phyloP scores from a whole-genome alignment of 768 basidiomycete species.

The Agaricus blazei region DNA sequence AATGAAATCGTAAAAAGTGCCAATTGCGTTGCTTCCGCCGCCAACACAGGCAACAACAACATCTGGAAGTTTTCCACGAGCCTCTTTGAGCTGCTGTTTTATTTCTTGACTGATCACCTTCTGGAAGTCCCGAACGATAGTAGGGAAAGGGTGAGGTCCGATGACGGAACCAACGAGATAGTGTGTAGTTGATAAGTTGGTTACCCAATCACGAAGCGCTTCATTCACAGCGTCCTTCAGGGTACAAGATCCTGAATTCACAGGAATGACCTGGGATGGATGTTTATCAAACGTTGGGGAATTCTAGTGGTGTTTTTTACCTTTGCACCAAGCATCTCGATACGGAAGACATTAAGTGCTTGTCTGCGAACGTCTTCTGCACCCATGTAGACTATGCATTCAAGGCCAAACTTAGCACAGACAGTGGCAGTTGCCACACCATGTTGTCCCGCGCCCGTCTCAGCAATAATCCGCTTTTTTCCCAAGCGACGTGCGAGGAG shows the following conservation, averaged over 20 bases:
- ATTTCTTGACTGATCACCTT: conserved; percentile 93
- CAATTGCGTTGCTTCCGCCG: conserved; percentile 96
- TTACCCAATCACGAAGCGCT: conserved; percentile 98
- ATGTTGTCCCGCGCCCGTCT: conserved; percentile 98
- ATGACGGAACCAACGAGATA: conserved; percentile 97
- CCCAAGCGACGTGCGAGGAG: conserved; percentile 90
- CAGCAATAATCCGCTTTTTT: conserved; percentile 96
- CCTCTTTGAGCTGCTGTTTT: conserved; percentile 73
- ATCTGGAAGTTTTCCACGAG: conserved; percentile 84
- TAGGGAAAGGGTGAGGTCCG: conserved; percentile 98
- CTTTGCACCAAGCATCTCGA: conserved; percentile 94
- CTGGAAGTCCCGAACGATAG: conserved; percentile 98
- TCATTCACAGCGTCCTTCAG: conserved; percentile 99
- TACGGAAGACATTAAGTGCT: conserved; percentile 96
- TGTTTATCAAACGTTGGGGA: background rate
- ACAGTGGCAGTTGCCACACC: conserved; percentile 99
- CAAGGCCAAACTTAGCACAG: conserved; percentile 92
- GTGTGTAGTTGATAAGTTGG: conserved; percentile 89
- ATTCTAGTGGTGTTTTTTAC: conserved; percentile 55
- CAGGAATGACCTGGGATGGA: conserved; percentile 73
- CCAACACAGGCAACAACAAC: conserved; percentile 96
- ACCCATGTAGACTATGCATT: conserved; percentile 98
- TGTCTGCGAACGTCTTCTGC: conserved; percentile 95
- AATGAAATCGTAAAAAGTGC: conserved; percentile 97
- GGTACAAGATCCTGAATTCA: conserved; percentile 89